Percentiles rank a stretch among this genome's conserved stretches.
Evolutionary conservation across 352 stramenopile genomes (phyloP).

Genomic region (Phytophthora cryptogea): DNA sequence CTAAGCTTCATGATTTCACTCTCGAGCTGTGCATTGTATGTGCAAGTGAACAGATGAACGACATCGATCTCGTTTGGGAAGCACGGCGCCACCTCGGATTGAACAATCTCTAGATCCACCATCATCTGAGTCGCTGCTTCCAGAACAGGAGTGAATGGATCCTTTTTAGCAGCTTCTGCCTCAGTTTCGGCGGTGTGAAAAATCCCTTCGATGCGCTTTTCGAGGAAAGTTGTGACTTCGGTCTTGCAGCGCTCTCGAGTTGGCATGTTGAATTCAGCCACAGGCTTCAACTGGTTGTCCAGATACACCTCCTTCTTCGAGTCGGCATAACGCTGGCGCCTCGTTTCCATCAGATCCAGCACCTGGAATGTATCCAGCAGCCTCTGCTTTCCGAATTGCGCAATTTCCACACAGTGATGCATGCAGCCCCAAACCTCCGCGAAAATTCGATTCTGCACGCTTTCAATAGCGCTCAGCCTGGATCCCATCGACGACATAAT

Average conservation of each 20-base stretch:
- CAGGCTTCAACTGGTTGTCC: conserved; percentile 60
- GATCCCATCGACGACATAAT: conserved; percentile 74
- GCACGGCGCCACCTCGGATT: conserved; percentile 68
- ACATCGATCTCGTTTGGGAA: conserved; percentile 83
- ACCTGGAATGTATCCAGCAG: conserved; percentile 74
- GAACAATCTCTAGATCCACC: conserved; percentile 80
- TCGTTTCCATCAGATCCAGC: conserved; percentile 76
- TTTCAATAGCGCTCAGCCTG: conserved; percentile 65
- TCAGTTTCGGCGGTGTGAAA: conserved; percentile 65
- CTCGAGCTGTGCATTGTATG: conserved; percentile 81
- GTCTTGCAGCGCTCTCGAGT: conserved; percentile 63
- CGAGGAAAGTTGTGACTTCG: conserved; percentile 63
- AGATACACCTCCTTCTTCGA: conserved; percentile 66
- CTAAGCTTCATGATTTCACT: conserved; percentile 68
- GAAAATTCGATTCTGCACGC: conserved; percentile 62
- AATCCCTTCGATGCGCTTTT: conserved; percentile 59
- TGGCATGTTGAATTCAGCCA: conserved; percentile 49
- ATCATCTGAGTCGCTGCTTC: conserved; percentile 74
- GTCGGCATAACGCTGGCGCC: conserved; percentile 52
- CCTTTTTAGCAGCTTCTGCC: conserved; percentile 49
- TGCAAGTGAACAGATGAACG: conserved; percentile 74
- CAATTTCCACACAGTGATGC: conserved; percentile 84
- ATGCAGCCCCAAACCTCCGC: conserved; percentile 80
- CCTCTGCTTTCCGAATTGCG: conserved; percentile 71
- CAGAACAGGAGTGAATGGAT: conserved; percentile 65